Base-by-base conservation (phyloP, 176 grass and related monocot genomes). In the Eragrostis curvula region DNA sequence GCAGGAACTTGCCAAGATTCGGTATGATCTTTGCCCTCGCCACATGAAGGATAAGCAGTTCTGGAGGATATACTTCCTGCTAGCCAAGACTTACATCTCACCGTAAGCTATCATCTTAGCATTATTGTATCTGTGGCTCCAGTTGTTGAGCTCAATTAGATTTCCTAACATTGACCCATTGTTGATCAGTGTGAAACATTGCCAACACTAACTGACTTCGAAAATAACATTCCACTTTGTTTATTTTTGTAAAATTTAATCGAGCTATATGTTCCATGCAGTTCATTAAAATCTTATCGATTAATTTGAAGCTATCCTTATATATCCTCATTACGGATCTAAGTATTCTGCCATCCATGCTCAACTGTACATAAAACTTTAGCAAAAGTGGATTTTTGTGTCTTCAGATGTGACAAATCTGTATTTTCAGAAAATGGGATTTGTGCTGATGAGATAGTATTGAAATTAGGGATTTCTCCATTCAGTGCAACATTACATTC, bases 11-110 rank as follows among this genome's bases (percentile, higher is more conserved):
- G 79, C 96, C 6, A 92, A 90, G 79, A 90, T 99, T 82, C 87
- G 91, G 15, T 99, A 96, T 52, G 90, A 92, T 83, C 50, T 99
- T 46, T 95, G 93, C 67, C 96, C 96, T 21, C 79, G 90, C 44
- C 85, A 92, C 85, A 82, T 99, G 87, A 99, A 96, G 92, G 96
- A 99, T 48, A 90, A 89, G 48, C 84, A 87, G 18, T 99, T 99
- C 82, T 99, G 93, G 93, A 87, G 77, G 57, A 73, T 99, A 60
- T 99, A 99, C 63, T 96, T 99, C 79, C 89, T 85, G 47, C 87
- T 99, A 9, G 87, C 87, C 65, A 96, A 95, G 81, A 92, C 58
- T 56, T 86, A 90, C 66, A 82, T 90, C 66, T 86, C 89, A 47
- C 85, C 87, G 93, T 99, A 91, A 91, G 96, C 79, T 41, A 64